Conservation (phyloP, 2,329 filamentous ascomycete species). For the Aspergillus aculeatus region DNA sequence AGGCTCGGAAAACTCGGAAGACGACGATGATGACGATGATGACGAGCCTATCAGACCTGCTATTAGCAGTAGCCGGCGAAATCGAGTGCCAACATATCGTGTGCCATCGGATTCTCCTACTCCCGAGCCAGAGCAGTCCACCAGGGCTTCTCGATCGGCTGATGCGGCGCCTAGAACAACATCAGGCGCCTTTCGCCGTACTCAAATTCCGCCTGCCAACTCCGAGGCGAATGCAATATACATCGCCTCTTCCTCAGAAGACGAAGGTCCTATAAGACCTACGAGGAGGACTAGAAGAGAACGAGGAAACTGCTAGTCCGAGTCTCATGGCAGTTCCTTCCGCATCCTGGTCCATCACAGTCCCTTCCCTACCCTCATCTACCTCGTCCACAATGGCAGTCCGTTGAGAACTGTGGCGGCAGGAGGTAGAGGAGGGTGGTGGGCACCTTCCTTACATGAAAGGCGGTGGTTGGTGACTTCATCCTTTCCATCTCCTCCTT, state of each 20-base stretch:
- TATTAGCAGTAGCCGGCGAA: conserved; percentile 15
- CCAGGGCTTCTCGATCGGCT: neutral
- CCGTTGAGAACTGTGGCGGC: too few relatives aligned
- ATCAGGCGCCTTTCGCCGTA: neutral
- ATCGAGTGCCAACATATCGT: conserved; percentile 12
- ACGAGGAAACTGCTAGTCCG: conserved; percentile 14
- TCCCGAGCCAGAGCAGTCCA: conserved; percentile 4
- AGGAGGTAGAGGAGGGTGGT: too few relatives aligned
- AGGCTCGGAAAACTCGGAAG: conserved; percentile 12
- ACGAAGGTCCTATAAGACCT: conserved; percentile 24
- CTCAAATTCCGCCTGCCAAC: conserved; percentile 10
- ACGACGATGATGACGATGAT: conserved; percentile 16
- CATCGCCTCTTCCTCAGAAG: conserved; percentile 32
- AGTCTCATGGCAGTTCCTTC: neutral
- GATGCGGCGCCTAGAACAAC: neutral
- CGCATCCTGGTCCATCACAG: too few relatives aligned
- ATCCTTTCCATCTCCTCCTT: too few relatives aligned
- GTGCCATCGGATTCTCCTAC: conserved; percentile 13
- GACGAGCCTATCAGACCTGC: conserved; percentile 24
- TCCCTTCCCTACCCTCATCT: too few relatives aligned
- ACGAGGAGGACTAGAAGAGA: conserved; percentile 21
- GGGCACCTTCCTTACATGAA: too few relatives aligned
- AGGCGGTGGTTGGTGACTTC: too few relatives aligned
- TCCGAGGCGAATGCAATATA: conserved; percentile 24
- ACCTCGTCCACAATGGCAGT: too few relatives aligned